Evolutionary conservation across 179 eudicot species (phyloP).

Genomic region (Gypsophila paniculata): DNA sequence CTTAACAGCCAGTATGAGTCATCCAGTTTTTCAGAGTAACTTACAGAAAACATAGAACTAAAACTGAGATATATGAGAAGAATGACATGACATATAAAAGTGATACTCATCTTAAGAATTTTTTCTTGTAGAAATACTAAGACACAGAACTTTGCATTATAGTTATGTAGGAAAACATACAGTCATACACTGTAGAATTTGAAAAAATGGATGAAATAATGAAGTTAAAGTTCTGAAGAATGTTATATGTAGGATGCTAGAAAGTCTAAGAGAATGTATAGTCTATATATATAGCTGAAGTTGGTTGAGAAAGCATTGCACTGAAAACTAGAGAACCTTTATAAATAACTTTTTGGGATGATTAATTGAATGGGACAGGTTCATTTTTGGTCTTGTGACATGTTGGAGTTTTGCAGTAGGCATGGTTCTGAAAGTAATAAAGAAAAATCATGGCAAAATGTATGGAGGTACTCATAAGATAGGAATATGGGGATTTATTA

Average conservation of each 20-base stretch:
- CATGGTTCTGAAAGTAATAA: conserved; percentile 27
- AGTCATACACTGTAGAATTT: background rate
- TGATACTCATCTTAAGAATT: conserved; percentile 34
- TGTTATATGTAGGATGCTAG: conserved; percentile 6
- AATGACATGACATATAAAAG: conserved; percentile 26
- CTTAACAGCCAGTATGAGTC: conserved; percentile 55
- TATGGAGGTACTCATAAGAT: conserved; percentile 22
- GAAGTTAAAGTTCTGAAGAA: background rate
- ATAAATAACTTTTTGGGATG: conserved; percentile 16
- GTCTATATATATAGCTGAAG: conserved; percentile 12
- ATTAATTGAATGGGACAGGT: conserved; percentile 28
- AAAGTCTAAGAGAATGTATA: conserved; percentile 1
- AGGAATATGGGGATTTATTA: conserved; percentile 22
- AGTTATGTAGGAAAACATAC: background rate
- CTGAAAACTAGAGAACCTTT: conserved; percentile 27
- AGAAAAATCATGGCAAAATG: conserved; percentile 23
- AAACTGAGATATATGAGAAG: conserved; percentile 34
- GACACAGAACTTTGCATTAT: conserved; percentile 6
- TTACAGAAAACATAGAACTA: conserved; percentile 23
- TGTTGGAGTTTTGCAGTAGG: conserved; percentile 29
- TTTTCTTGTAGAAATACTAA: conserved; percentile 14
- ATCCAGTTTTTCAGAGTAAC: conserved; percentile 28
- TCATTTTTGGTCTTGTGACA: conserved; percentile 28
- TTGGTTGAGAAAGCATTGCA: conserved; percentile 17
- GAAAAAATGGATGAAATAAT: background rate